These are phyloP conservation scores for Cryptosporidium muris DNA, from an alignment of 169 alveolate species.

Conservation along the genomic window DNA sequence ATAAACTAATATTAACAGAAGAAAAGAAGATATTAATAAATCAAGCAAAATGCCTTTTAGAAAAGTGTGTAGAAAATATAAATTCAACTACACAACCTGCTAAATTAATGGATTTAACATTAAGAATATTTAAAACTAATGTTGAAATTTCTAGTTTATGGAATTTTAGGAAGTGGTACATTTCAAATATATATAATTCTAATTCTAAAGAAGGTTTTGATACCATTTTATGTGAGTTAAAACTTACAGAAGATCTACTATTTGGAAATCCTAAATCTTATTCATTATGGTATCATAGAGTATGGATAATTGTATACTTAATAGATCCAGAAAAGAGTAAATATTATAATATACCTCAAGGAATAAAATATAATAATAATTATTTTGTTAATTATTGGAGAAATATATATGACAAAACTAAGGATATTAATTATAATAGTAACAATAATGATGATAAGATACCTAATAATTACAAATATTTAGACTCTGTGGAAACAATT, in stretches of 20 bases:
- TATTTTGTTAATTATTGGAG: too few relatives aligned
- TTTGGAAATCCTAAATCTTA: constrained; percentile 44
- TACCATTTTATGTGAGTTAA: constrained; percentile 4
- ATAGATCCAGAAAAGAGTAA: too few relatives aligned
- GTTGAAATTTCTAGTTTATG: constrained; percentile 71
- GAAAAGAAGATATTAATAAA: constrained; percentile 8
- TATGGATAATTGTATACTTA: constrained; percentile 28
- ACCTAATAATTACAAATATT: background rate
- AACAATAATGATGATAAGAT: background rate
- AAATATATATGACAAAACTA: too few relatives aligned
- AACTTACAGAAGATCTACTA: constrained; percentile 31
- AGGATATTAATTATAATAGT: background rate
- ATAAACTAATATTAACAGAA: constrained; percentile 29
- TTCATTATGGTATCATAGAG: constrained; percentile 57
- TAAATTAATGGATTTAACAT: constrained; percentile 37
- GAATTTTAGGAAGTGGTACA: constrained; percentile 59
- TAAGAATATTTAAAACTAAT: constrained; percentile 55
- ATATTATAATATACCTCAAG: too few relatives aligned
- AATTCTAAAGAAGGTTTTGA: background rate
- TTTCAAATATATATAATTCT: background rate
- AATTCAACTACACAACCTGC: background rate
- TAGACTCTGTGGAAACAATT: background rate
- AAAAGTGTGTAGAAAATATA: constrained; percentile 17
- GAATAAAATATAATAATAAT: too few relatives aligned
- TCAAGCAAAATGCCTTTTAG: constrained; percentile 19